A percentile compares a stretch with the other conserved stretches of the same genome.
Evolutionary conservation across 2,329 filamentous ascomycete genomes (phyloP).

Genomic region (Colletotrichum gigasporum): DNA sequence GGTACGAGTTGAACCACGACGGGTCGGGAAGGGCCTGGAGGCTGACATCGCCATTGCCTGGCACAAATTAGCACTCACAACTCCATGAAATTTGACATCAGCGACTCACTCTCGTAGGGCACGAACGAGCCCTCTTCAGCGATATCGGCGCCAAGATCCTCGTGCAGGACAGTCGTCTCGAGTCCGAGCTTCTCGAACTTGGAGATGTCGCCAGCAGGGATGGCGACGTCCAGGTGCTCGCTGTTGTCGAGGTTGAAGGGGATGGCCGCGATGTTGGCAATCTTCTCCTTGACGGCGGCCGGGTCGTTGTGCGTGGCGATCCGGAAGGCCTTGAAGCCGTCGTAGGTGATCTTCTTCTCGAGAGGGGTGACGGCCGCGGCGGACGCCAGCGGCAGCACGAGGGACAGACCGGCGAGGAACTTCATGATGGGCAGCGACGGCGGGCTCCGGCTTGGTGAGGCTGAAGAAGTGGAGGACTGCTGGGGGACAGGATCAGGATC

Average conservation of each 20-base stretch:
- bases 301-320: constrained; percentile 54
- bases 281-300: constrained; percentile 43
- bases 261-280: constrained; percentile 36
- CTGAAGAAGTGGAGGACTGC: background rate
- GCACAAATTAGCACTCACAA: too few species aligned
- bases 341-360: constrained; percentile 37
- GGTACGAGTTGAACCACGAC: constrained; percentile 64
- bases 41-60: constrained; percentile 4
- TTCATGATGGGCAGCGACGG: constrained; percentile 23
- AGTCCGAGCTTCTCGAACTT: constrained; percentile 37
- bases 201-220: constrained; percentile 36
- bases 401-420: constrained; percentile 15
- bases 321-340: constrained; percentile 51
- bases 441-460: background rate
- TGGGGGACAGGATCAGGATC: background rate
- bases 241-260: constrained; percentile 29
- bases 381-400: constrained; percentile 27
- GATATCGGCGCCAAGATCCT: constrained; percentile 36
- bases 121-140: constrained; percentile 32
- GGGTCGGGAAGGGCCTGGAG: constrained; percentile 35
- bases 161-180: constrained; percentile 32
- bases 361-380: constrained; percentile 14
- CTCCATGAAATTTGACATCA: too few species aligned
- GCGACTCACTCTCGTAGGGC: constrained; percentile 25
- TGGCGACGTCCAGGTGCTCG: constrained; percentile 36